Conservation (phyloP, 495 filamentous ascomycete genomes). For the Penicillium antarcticum region DNA sequence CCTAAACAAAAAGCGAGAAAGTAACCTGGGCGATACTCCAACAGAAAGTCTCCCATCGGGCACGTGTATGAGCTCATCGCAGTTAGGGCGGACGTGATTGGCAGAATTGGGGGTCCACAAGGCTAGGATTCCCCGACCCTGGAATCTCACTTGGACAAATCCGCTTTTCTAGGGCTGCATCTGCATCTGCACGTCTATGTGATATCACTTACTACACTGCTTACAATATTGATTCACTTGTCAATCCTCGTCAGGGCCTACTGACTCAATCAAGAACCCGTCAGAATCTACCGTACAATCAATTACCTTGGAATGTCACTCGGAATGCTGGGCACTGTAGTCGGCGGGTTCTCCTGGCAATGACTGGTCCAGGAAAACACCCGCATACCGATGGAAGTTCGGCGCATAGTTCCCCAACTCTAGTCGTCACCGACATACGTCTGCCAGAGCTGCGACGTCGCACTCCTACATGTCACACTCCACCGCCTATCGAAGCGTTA, state of each 20-base stretch:
- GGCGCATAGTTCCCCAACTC: neutral
- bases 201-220: neutral
- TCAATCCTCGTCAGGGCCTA: too few species aligned
- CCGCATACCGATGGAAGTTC: constrained; percentile 4
- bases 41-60: neutral
- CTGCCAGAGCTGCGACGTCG: too few species aligned
- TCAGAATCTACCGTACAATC: constrained; percentile 7
- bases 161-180: too few species aligned
- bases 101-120: neutral
- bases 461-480: too few species aligned
- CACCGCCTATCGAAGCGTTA: too few species aligned
- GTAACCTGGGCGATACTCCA: too few species aligned
- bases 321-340: constrained; percentile 13
- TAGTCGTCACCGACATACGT: too few species aligned
- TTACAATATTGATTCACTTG: neutral
- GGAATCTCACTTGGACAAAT: neutral
- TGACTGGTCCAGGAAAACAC: constrained; percentile 18
- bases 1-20: too few species aligned
- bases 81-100: neutral
- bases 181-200: neutral
- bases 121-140: neutral
- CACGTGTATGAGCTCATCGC: constrained; percentile 11
- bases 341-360: constrained; percentile 24
- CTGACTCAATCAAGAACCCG: neutral
- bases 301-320: constrained; percentile 15